Base-by-base conservation (phyloP, 2,329 filamentous ascomycete genomes). In the Juglanconis sp. region DNA sequence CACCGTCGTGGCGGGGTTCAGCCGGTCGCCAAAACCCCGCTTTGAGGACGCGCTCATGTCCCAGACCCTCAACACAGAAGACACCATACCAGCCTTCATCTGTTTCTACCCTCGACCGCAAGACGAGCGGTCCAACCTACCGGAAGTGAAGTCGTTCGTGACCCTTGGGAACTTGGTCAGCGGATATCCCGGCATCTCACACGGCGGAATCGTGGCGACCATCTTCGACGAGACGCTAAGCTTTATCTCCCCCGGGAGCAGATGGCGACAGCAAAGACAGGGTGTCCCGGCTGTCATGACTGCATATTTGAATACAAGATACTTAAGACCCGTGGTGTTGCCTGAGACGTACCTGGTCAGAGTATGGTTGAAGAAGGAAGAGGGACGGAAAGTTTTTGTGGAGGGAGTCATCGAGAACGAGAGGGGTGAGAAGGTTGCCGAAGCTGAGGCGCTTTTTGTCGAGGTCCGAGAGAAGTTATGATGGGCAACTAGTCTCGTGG, bases 181-280 rank as follows among this genome's bases (percentile, higher is more conserved):
- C 63, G 85, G 85, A 2, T 80, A 81, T 65, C 72, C 80, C 2
- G 70, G 74, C 3, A 74, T 83, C 6, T 72, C 77, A 9, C 86
- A 88, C 68, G 85, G 86, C 24, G 86, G 85, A 1, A 77, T 87
- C 35, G 77, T 83, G 6, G 78, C 79, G 8, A 78, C 81, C 0
- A 68, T 88, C n/a, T 68, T 88, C 30, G 85, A 88, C 66, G 85
- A 88, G 67, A 71, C 75, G 5, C 79, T 82, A 68, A 83, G 84
- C 1, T 72, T 80, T 5, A 63, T 85, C 17, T 72, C 83, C 9
- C 73, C 73, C 3, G 65, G 78, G 34, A 82, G 82, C 63, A 63
- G 63, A 40, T 15, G 30, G 32, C 38, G 65, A 40, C 57, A 36
- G 34, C 4, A 57, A 63, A 11, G 56, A 56, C 24, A 57, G 69